Percentiles rank a stretch among this genome's conserved stretches.
Evolutionary conservation across 1,284 basidiomycete species (phyloP).

Genomic region (Rhodotorula sp.): DNA sequence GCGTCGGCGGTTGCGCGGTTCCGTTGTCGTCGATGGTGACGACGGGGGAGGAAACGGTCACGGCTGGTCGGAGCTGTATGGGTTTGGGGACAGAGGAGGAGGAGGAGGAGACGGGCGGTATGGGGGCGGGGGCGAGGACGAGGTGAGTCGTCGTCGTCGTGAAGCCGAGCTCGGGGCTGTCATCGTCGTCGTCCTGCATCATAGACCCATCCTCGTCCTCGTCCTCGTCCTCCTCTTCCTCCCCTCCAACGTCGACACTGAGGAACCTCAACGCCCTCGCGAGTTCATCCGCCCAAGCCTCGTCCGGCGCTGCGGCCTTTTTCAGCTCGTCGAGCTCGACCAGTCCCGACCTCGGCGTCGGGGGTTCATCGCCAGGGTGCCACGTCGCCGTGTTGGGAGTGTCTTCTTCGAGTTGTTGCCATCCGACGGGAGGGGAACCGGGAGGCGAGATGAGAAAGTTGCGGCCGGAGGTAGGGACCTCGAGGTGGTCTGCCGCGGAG

Average conservation of each 20-base stretch:
- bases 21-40: not conserved
- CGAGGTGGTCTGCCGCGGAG: conserved; percentile 55
- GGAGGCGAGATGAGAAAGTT: conserved; percentile 98
- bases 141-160: conserved; percentile 24
- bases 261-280: conserved; percentile 66
- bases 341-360: conserved; percentile 57
- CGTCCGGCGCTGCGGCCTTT: conserved; percentile 39
- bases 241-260: conserved; percentile 51
- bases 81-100: not conserved
- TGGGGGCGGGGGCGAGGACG: conserved; percentile 25
- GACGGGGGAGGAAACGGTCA: conserved; percentile 33
- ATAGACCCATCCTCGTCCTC: conserved; percentile 43
- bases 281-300: conserved; percentile 77
- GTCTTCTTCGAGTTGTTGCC: conserved; percentile 89
- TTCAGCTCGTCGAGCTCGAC: conserved; percentile 46
- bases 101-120: not conserved
- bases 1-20: not conserved
- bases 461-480: conserved; percentile 75
- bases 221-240: conserved; percentile 55
- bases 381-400: conserved; percentile 84
- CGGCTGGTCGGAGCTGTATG: conserved; percentile 22
- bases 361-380: conserved; percentile 58
- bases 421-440: conserved; percentile 95
- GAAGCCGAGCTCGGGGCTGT: not conserved
- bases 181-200: not conserved